phyloP scores from a whole-genome alignment of 768 basidiomycete species.

The Hygrocybe punicea region DNA sequence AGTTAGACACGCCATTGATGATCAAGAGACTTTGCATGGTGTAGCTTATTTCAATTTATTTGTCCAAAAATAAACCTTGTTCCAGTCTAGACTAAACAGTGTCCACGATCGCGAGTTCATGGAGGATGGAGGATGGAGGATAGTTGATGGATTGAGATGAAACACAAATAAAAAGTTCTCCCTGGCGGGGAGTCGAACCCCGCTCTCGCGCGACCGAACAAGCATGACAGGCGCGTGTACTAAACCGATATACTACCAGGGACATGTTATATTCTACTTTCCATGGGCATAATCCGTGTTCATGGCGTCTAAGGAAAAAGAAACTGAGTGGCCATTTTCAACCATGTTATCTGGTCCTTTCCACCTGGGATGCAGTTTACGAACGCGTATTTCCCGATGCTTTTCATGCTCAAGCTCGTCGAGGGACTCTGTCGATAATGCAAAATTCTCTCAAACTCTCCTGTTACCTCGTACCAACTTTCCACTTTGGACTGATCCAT shows the following conservation, averaged over 20 bases:
- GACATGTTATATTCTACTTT: conserved; percentile 11
- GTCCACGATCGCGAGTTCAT: too few species aligned
- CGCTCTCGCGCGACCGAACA: conserved; percentile 18
- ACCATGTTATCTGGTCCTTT: neutral
- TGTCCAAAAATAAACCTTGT: too few species aligned
- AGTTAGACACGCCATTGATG: neutral
- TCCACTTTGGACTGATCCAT: conserved; percentile 65
- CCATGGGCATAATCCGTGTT: too few species aligned
- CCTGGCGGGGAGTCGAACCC: conserved; percentile 26
- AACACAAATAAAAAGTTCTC: conserved; percentile 9
- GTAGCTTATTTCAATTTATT: too few species aligned
- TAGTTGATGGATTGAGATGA: too few species aligned
- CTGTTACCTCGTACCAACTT: conserved; percentile 80
- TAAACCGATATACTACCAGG: conserved; percentile 8
- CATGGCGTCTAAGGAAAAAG: too few species aligned
- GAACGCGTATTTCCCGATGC: neutral
- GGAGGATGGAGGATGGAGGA: too few species aligned
- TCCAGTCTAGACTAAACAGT: too few species aligned
- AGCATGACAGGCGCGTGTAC: conserved; percentile 19
- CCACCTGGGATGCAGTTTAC: neutral
- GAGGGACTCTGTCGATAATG: conserved; percentile 21
- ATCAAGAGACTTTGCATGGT: too few species aligned
- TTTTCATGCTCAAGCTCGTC: neutral
- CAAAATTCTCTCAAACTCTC: conserved; percentile 55
- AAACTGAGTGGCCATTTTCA: too few species aligned